Percentiles rank a stretch among this genome's conserved stretches.
phyloP scores from a whole-genome alignment of 768 basidiomycete species.

The Kwoniella botswanensis region DNA sequence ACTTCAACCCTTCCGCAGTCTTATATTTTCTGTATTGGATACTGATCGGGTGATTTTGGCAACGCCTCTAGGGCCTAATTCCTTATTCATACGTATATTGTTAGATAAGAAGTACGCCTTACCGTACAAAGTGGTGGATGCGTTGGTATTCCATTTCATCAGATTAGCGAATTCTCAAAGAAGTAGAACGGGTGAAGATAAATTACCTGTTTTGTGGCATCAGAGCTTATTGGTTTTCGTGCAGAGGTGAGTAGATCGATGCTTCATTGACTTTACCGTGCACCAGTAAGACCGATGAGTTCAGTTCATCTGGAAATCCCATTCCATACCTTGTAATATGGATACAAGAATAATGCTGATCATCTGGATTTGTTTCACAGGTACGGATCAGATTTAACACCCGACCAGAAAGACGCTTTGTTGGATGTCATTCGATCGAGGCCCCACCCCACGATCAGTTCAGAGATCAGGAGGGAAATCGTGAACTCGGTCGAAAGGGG shows the following conservation, averaged over 20 bases:
- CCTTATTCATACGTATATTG: conserved; percentile 93
- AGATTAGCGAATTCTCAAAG: conserved; percentile 83
- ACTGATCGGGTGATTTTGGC: neutral
- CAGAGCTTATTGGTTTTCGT: conserved; percentile 92
- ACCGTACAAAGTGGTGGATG: conserved; percentile 96
- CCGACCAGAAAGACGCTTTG: conserved; percentile 97
- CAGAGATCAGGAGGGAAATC: conserved; percentile 88
- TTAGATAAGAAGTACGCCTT: conserved; percentile 97
- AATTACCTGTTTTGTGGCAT: conserved; percentile 97
- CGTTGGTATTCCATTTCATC: conserved; percentile 97
- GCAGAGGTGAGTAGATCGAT: conserved; percentile 69
- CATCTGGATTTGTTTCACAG: conserved; percentile 60
- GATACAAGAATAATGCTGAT: neutral
- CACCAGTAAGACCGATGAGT: too few species aligned
- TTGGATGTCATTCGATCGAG: conserved; percentile 86
- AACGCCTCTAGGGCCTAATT: conserved; percentile 72
- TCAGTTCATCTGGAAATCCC: neutral
- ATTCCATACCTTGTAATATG: too few species aligned
- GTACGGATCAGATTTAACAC: conserved; percentile 90
- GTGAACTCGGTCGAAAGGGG: conserved; percentile 85
- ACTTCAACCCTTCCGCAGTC: neutral
- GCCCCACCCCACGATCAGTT: conserved; percentile 82
- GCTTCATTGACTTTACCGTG: neutral
- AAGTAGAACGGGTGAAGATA: conserved; percentile 71
- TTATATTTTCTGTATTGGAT: neutral